These are phyloP conservation scores for Termitomyces sp. DNA, from an alignment of 768 basidiomycete species.

Conservation along the genomic window DNA sequence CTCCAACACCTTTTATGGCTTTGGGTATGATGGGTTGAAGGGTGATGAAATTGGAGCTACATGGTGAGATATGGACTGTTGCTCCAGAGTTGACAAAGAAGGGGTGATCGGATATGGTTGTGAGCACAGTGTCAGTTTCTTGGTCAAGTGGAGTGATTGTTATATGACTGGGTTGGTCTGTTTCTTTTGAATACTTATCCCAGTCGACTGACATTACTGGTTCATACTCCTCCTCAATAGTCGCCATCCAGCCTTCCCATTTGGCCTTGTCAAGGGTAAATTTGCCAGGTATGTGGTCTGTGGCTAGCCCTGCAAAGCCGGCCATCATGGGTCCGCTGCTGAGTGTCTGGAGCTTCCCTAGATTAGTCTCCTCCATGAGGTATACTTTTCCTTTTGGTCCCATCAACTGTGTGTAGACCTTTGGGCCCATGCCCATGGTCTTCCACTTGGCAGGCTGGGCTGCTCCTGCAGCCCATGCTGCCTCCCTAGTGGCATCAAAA, in stretches of 20 bases:
- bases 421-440: background rate
- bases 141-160: too few species aligned
- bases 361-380: background rate
- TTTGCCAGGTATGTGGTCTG: background rate
- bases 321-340: too few species aligned
- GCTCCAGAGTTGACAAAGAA: too few species aligned
- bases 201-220: background rate
- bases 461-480: too few species aligned
- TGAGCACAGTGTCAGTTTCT: background rate
- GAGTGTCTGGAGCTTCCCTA: background rate
- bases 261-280: background rate
- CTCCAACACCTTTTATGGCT: background rate
- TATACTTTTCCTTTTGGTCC: background rate
- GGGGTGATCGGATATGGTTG: background rate
- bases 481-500: too few species aligned
- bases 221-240: background rate
- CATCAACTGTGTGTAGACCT: background rate
- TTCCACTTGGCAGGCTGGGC: too few species aligned
- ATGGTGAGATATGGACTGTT: background rate
- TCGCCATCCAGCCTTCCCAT: background rate
- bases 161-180: too few species aligned
- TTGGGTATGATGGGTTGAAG: background rate
- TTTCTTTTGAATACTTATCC: background rate
- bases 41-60: background rate
- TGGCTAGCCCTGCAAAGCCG: background rate